phyloP scores from a whole-genome alignment of 1,139 yeast genomes.

The Taphrina wiesneri region DNA sequence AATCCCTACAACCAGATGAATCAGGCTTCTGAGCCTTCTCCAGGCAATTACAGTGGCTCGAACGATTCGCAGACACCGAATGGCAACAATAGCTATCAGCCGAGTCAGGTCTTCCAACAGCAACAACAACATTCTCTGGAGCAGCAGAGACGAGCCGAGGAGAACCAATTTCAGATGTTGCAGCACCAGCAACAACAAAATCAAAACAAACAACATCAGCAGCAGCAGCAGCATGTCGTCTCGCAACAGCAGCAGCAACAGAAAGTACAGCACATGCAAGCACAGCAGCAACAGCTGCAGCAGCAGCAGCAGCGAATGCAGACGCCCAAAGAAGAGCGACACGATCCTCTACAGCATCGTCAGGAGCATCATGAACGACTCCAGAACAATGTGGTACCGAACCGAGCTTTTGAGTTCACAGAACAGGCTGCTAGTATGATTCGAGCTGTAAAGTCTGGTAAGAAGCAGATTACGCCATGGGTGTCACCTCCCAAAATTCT shows the following conservation, averaged over 20 bases:
- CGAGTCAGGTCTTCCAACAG: conserved; percentile 11
- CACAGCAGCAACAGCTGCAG: not conserved
- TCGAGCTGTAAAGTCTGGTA: conserved; percentile 33
- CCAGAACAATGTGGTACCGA: not conserved
- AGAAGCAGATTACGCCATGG: conserved; percentile 37
- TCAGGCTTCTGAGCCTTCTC: conserved; percentile 6
- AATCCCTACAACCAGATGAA: not conserved
- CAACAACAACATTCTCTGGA: conserved; percentile 5
- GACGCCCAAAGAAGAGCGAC: conserved; percentile 5
- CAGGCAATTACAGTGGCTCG: conserved; percentile 16
- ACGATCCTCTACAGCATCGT: conserved; percentile 6
- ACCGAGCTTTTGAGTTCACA: conserved; percentile 6
- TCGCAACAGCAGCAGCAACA: conserved; percentile 36
- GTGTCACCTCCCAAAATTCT: conserved; percentile 52
- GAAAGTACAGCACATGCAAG: conserved; percentile 35
- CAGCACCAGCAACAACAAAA: conserved; percentile 19
- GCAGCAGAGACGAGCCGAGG: conserved; percentile 29
- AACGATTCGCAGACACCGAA: conserved; percentile 7
- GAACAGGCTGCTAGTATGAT: conserved; percentile 31
- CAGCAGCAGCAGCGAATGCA: conserved; percentile 13
- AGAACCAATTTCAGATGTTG: not conserved
- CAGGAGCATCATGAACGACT: conserved; percentile 4
- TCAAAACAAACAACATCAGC: not conserved
- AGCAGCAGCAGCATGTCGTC: conserved; percentile 19
- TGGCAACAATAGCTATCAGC: conserved; percentile 6